These are phyloP conservation scores for Delitschia confertaspora DNA, from an alignment of 495 filamentous ascomycete species.

Conservation along the genomic window DNA sequence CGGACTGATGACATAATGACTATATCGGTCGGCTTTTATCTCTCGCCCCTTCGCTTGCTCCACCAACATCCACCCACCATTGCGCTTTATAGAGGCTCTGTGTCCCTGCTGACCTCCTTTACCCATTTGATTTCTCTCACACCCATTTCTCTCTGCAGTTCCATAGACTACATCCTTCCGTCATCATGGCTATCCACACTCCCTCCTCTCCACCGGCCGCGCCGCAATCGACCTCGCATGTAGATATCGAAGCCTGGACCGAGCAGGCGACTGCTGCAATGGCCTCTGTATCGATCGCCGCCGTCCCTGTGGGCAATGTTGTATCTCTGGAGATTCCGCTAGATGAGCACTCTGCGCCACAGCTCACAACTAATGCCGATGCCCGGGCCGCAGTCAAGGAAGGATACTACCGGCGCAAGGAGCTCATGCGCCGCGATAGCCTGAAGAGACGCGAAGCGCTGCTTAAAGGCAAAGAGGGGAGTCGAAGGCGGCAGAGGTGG, in stretches of 20 bases:
- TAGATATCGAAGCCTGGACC: constrained; percentile 32
- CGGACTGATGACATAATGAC: no score
- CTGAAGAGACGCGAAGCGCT: constrained; percentile 64
- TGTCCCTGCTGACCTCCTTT: no score
- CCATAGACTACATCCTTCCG: no score
- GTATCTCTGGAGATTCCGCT: constrained; percentile 37
- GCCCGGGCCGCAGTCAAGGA: constrained; percentile 7
- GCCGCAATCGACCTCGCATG: constrained; percentile 3
- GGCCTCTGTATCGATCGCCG: constrained; percentile 22
- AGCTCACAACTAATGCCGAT: constrained; percentile 7
- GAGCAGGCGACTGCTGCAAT: constrained; percentile 27
- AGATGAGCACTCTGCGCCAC: constrained; percentile 25
- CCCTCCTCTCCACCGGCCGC: background rate
- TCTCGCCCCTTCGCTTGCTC: no score
- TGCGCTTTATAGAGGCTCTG: no score
- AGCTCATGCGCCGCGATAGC: constrained; percentile 48
- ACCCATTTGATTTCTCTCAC: no score
- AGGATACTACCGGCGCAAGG: constrained; percentile 24
- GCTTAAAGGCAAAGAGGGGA: constrained; percentile 90
- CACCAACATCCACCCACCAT: no score
- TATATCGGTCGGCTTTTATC: no score
- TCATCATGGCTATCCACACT: constrained; percentile 24
- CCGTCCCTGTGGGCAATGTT: constrained; percentile 15
- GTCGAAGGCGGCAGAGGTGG: constrained; percentile 76
- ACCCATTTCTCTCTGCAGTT: no score